These are phyloP conservation scores for Leishmania arabica DNA, from an alignment of 208 protist genomes.

Conservation along the genomic window DNA sequence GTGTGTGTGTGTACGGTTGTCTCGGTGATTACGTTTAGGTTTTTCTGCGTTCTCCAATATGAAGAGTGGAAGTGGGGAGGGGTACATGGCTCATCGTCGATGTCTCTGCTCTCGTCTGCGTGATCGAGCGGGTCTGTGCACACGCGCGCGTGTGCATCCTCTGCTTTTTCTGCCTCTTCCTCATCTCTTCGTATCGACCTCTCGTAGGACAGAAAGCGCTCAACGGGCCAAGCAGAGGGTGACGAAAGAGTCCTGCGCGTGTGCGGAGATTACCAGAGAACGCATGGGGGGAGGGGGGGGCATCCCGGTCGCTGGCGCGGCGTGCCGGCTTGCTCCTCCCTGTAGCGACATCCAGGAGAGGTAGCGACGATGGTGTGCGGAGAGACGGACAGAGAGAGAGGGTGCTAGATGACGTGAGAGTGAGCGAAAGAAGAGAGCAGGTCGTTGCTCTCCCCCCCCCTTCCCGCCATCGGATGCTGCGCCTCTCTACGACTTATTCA, in stretches of 20 bases:
- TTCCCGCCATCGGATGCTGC: neutral
- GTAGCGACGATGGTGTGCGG: neutral
- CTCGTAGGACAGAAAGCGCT: too few species aligned
- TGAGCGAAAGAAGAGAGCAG: neutral
- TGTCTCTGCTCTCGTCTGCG: neutral
- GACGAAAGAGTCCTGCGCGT: neutral
- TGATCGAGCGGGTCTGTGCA: neutral
- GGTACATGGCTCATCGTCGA: neutral
- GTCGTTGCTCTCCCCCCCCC: neutral
- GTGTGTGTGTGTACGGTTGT: neutral
- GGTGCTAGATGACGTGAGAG: neutral
- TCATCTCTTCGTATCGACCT: too few species aligned
- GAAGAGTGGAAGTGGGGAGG: neutral
- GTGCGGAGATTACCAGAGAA: neutral
- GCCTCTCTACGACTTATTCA: neutral
- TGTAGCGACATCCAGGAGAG: neutral
- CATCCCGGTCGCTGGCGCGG: neutral
- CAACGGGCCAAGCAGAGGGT: neutral
- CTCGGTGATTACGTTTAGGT: neutral
- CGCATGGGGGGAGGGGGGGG: neutral
- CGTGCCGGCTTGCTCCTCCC: neutral
- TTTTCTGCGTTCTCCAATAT: neutral
- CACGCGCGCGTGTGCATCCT: neutral
- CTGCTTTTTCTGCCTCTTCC: too few species aligned
- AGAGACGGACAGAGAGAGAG: neutral